These are phyloP conservation scores for Nadsonia commutata DNA, from an alignment of 1,139 yeast species.

Conservation along the genomic window DNA sequence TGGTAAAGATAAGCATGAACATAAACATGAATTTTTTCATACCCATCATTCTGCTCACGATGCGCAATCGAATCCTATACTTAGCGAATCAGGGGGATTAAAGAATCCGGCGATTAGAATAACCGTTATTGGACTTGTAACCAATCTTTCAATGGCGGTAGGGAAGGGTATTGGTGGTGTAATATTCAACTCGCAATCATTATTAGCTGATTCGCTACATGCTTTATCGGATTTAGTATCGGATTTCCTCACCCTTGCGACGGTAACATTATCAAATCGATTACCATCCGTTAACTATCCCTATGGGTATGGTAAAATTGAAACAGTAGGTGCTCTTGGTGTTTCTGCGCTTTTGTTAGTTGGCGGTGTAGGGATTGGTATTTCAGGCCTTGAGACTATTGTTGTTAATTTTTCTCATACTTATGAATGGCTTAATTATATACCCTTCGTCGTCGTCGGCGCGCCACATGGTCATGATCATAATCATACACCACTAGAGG, in stretches of 20 bases:
- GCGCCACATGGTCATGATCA: conserved; percentile 33
- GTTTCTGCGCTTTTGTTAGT: conserved; percentile 69
- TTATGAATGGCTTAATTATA: conserved; percentile 4
- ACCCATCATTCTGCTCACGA: conserved; percentile 16
- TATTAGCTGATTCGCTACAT: conserved; percentile 88
- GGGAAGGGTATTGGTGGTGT: conserved; percentile 84
- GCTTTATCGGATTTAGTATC: conserved; percentile 81
- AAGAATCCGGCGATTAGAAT: conserved; percentile 81
- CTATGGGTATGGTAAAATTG: conserved; percentile 83
- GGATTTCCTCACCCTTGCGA: conserved; percentile 75
- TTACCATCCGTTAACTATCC: conserved; percentile 60
- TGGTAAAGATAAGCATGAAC: conserved; percentile 2
- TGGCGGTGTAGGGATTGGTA: conserved; percentile 88
- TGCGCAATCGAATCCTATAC: conserved; percentile 16
- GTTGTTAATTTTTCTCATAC: conserved; percentile 11
- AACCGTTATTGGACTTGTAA: conserved; percentile 79
- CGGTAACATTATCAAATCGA: conserved; percentile 64
- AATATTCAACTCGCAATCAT: conserved; percentile 85
- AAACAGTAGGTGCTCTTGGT: conserved; percentile 78
- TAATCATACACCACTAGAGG: conserved; percentile 27
- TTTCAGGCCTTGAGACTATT: conserved; percentile 63
- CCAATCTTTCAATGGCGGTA: conserved; percentile 72
- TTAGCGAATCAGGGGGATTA: conserved; percentile 21
- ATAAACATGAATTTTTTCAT: conserved; percentile 1
- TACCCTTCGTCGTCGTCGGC: conserved; percentile 39